A percentile compares a stretch with the other conserved stretches of the same genome.
These are phyloP conservation scores for Cunninghamia lanceolata DNA, from an alignment of 75 land plant species.

Conservation along the genomic window DNA sequence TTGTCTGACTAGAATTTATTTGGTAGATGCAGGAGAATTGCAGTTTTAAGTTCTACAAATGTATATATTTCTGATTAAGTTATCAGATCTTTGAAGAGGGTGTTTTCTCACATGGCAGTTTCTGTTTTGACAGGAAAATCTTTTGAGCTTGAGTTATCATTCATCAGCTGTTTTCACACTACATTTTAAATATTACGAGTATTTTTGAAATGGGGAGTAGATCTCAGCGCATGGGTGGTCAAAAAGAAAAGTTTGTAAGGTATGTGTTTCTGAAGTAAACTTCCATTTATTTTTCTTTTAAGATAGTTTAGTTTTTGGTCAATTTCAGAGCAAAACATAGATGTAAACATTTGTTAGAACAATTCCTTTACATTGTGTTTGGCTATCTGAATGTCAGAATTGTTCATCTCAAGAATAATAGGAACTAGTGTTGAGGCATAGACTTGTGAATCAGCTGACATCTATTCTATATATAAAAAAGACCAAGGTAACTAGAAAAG, in stretches of 20 bases:
- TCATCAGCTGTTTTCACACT: background rate
- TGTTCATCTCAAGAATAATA: background rate
- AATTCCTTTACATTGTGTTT: background rate
- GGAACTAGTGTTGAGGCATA: background rate
- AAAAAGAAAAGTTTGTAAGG: slow-evolving; percentile 66
- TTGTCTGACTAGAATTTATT: background rate
- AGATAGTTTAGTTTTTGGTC: background rate
- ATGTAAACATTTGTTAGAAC: background rate
- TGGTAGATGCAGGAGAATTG: background rate
- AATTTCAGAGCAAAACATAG: background rate
- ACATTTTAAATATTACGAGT: background rate
- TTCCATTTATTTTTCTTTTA: background rate
- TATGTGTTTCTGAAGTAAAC: slow-evolving; percentile 12
- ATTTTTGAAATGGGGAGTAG: slow-evolving; percentile 19
- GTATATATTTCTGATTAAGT: background rate
- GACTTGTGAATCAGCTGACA: background rate
- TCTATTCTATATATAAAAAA: no score
- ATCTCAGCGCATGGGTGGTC: slow-evolving; percentile 43
- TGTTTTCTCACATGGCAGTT: background rate
- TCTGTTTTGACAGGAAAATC: background rate
- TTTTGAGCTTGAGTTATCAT: background rate
- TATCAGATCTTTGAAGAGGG: background rate
- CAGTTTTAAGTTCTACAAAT: background rate
- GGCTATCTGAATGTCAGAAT: background rate
- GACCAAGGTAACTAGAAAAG: background rate